These are phyloP conservation scores for Neonectria punicea DNA, from an alignment of 2,329 filamentous ascomycete species.

Conservation along the genomic window DNA sequence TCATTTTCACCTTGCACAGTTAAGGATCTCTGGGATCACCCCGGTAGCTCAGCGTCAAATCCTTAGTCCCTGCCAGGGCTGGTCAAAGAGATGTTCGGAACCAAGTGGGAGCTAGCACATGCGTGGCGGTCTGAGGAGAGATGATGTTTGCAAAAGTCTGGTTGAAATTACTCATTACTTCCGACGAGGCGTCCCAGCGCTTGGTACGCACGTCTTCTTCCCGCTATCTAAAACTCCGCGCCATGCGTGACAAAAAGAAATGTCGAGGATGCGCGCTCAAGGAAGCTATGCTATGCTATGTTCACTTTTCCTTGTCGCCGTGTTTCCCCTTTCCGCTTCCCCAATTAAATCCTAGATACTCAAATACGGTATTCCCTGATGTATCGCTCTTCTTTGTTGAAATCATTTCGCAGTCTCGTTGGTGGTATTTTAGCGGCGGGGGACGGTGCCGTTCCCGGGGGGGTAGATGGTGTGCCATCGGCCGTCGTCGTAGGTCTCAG, in stretches of 20 bases:
- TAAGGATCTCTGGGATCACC: not conserved
- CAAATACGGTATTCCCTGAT: slow-evolving; percentile 7
- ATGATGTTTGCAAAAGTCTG: slow-evolving; percentile 1
- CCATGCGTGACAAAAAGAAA: slow-evolving; percentile 21
- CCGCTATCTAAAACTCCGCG: slow-evolving; percentile 29
- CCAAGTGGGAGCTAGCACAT: slow-evolving; percentile 3
- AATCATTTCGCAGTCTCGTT: slow-evolving; percentile 9
- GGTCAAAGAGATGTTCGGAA: not conserved
- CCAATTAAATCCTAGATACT: slow-evolving; percentile 9
- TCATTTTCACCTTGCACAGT: not conserved
- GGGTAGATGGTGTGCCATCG: slow-evolving; percentile 59
- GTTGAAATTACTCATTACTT: slow-evolving; percentile 41
- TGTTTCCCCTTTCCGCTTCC: slow-evolving; percentile 10
- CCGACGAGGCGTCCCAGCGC: slow-evolving; percentile 52
- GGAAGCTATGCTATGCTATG: slow-evolving; percentile 21
- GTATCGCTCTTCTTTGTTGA: slow-evolving; percentile 12
- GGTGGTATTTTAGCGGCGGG: slow-evolving; percentile 20
- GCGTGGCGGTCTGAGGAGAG: not conserved
- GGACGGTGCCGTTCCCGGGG: slow-evolving; percentile 53
- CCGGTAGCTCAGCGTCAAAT: not conserved
- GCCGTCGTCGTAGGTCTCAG: slow-evolving; percentile 54
- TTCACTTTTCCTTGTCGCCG: slow-evolving; percentile 23
- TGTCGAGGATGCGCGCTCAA: slow-evolving; percentile 6
- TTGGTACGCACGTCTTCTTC: slow-evolving; percentile 49
- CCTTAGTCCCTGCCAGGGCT: too few relatives aligned